phyloP scores from a whole-genome alignment of 352 stramenopile genomes.

The Thalassiosira exigua region DNA sequence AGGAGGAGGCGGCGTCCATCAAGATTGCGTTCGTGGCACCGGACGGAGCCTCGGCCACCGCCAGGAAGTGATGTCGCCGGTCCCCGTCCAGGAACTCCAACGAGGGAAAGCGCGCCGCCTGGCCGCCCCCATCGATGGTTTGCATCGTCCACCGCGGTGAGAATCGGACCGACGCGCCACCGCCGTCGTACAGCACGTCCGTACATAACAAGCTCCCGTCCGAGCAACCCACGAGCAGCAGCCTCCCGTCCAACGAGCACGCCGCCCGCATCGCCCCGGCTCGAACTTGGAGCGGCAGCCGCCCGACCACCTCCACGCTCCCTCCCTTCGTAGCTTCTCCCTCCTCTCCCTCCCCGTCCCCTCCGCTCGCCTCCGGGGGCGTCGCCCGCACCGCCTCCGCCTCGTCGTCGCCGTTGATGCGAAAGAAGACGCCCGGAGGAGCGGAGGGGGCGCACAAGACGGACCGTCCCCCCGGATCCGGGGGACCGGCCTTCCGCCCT shows the following conservation, averaged over 20 bases:
- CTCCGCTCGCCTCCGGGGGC: neutral
- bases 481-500: neutral
- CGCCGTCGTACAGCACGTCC: slow-evolving; percentile 37
- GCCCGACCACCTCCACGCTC: slow-evolving; percentile 23
- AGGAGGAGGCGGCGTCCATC: slow-evolving; percentile 61
- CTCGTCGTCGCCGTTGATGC: neutral
- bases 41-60: slow-evolving; percentile 41
- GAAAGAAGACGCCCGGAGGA: slow-evolving; percentile 28
- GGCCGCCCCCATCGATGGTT: neutral
- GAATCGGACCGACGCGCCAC: slow-evolving; percentile 32
- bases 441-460: slow-evolving; percentile 2
- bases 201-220: slow-evolving; percentile 70
- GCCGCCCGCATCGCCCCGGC: slow-evolving; percentile 11
- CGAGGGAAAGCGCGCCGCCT: slow-evolving; percentile 20
- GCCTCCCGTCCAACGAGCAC: slow-evolving; percentile 57
- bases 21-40: slow-evolving; percentile 33
- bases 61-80: slow-evolving; percentile 57
- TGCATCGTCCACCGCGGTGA: slow-evolving; percentile 54
- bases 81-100: slow-evolving; percentile 43
- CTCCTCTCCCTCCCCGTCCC: slow-evolving; percentile 15
- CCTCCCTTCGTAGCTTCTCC: slow-evolving; percentile 14
- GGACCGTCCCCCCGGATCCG: neutral
- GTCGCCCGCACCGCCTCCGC: slow-evolving; percentile 27
- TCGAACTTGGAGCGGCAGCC: neutral
- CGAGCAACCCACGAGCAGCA: slow-evolving; percentile 60